A percentile compares a stretch with the other conserved stretches of the same genome.
Evolutionary conservation across 768 basidiomycete genomes (phyloP).

Genomic region (Collybia mongolica): DNA sequence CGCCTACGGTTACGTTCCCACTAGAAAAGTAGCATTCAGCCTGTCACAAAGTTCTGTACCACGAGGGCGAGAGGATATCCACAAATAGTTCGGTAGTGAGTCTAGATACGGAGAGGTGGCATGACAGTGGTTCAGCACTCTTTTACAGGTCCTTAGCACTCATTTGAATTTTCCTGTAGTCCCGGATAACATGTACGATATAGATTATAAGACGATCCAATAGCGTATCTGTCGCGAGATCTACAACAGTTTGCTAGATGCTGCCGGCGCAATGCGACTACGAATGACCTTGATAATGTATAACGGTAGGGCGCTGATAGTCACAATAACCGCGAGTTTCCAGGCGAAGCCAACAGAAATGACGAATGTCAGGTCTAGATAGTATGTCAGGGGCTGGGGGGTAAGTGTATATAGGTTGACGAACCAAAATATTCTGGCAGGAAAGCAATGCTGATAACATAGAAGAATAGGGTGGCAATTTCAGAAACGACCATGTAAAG

Average conservation of each 20-base stretch:
- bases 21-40: not conserved
- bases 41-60: too few relatives aligned
- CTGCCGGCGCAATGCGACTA: slow-evolving; percentile 85
- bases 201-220: not conserved
- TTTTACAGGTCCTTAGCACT: too few relatives aligned
- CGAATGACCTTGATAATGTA: slow-evolving; percentile 89
- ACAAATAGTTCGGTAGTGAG: too few relatives aligned
- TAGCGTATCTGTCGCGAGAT: not conserved
- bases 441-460: slow-evolving; percentile 89
- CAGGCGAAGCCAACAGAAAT: slow-evolving; percentile 84
- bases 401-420: slow-evolving; percentile 21
- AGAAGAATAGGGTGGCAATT: slow-evolving; percentile 84
- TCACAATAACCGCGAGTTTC: slow-evolving; percentile 96
- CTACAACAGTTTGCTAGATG: slow-evolving; percentile 87
- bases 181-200: slow-evolving; percentile 8
- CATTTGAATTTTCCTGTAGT: not conserved
- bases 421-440: slow-evolving; percentile 96
- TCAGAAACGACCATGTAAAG: slow-evolving; percentile 93
- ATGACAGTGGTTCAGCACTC: too few relatives aligned
- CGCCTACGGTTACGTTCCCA: too few relatives aligned
- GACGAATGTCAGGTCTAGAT: slow-evolving; percentile 86
- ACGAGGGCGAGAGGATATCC: too few relatives aligned
- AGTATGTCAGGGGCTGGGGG: slow-evolving; percentile 3
- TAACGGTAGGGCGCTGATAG: slow-evolving; percentile 88
- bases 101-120: too few relatives aligned